A percentile compares a stretch with the other conserved stretches of the same genome.
These are phyloP conservation scores for Taphrina communis DNA, from an alignment of 1,139 yeast species.

Conservation along the genomic window DNA sequence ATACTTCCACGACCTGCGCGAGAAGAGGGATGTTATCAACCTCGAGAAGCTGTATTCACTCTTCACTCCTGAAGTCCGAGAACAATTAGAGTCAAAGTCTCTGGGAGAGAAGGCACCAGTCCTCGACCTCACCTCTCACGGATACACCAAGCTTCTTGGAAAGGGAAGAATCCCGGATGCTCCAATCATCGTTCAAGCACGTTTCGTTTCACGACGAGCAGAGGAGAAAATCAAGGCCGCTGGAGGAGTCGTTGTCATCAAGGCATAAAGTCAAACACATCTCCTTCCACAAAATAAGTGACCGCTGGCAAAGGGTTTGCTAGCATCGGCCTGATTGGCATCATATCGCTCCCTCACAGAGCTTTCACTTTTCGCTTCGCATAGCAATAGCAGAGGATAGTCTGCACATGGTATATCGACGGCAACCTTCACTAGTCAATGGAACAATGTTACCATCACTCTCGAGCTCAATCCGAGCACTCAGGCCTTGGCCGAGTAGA, in stretches of 20 bases:
- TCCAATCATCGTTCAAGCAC: constrained; percentile 99
- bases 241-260: constrained; percentile 99
- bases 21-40: constrained; percentile 82
- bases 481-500: constrained; percentile 24
- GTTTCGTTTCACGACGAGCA: constrained; percentile 98
- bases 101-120: constrained; percentile 86
- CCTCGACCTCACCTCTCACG: constrained; percentile 51
- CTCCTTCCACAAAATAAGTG: not conserved
- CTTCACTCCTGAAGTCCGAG: constrained; percentile 93
- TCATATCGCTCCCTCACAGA: not conserved
- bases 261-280: constrained; percentile 68
- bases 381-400: constrained; percentile 20
- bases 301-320: not conserved
- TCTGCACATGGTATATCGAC: constrained; percentile 22
- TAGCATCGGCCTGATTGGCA: not conserved
- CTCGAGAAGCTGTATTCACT: constrained; percentile 98
- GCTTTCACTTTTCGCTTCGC: not conserved
- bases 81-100: constrained; percentile 85
- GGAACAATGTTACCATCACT: constrained; percentile 22
- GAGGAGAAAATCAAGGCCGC: constrained; percentile 99
- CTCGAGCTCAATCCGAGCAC: constrained; percentile 39
- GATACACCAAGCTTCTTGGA: constrained; percentile 99
- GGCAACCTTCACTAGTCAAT: constrained; percentile 26
- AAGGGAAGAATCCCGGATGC: constrained; percentile 98
- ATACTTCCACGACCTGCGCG: constrained; percentile 96